Evolutionary conservation across 352 stramenopile species (phyloP).

Genomic region (Phytophthora citricola): DNA sequence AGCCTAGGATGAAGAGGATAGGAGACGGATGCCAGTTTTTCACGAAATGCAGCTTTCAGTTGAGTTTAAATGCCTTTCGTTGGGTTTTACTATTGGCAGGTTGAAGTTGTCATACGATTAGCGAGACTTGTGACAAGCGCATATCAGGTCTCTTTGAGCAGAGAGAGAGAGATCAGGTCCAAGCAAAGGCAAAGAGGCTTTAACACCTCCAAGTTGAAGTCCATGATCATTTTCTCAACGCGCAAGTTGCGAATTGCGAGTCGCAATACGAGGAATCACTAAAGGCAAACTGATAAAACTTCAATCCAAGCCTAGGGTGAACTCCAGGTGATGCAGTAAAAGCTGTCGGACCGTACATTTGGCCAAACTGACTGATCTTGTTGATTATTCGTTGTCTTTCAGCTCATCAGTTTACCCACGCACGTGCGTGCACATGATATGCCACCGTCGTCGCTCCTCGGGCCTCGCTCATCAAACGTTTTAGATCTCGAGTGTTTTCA

Average conservation of each 20-base stretch:
- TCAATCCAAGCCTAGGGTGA: too few species aligned
- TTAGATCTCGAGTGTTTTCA: neutral
- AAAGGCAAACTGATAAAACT: too few species aligned
- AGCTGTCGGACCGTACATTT: too few species aligned
- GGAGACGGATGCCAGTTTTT: neutral
- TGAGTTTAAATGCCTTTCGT: neutral
- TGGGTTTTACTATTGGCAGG: too few species aligned
- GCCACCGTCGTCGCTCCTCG: neutral
- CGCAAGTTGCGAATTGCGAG: too few species aligned
- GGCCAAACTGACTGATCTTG: too few species aligned
- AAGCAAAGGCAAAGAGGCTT: neutral
- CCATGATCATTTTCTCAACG: too few species aligned
- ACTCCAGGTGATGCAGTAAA: too few species aligned
- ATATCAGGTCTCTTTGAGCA: too few species aligned
- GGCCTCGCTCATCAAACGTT: neutral
- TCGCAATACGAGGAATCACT: too few species aligned
- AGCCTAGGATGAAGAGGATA: neutral
- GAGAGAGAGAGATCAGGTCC: neutral
- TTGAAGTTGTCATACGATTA: neutral
- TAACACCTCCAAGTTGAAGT: too few species aligned
- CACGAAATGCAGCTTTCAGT: neutral
- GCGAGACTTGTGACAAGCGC: neutral
- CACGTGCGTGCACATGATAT: conserved; percentile 9
- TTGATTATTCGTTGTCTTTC: conserved; percentile 1
- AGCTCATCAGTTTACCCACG: conserved; percentile 19